Percentiles rank a stretch among this genome's conserved stretches.
These are phyloP conservation scores for Pleurotus sapidus DNA, from an alignment of 768 basidiomycete genomes.

Conservation along the genomic window DNA sequence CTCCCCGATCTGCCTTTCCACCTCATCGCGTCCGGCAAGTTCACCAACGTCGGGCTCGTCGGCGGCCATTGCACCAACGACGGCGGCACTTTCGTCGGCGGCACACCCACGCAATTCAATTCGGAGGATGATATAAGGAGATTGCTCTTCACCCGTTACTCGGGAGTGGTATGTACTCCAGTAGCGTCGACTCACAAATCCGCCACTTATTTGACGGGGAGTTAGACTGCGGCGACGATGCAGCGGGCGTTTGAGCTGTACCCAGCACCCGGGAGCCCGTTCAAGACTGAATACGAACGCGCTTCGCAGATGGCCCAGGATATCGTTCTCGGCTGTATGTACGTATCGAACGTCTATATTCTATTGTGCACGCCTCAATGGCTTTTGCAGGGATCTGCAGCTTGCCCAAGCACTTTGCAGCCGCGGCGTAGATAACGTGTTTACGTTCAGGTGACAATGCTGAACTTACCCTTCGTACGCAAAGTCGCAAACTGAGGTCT, in stretches of 20 bases:
- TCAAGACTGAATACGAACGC: constrained; percentile 36
- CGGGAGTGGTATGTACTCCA: constrained; percentile 26
- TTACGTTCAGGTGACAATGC: constrained; percentile 26
- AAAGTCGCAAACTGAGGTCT: not conserved
- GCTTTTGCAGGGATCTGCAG: constrained; percentile 30
- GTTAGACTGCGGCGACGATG: constrained; percentile 20
- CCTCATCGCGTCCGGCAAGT: constrained; percentile 28
- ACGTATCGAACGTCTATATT: constrained; percentile 6
- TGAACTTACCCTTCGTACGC: not conserved
- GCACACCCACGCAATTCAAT: constrained; percentile 30
- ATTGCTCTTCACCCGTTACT: constrained; percentile 31
- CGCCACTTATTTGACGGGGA: constrained; percentile 15
- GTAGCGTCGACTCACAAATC: constrained; percentile 16
- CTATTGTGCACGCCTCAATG: not conserved
- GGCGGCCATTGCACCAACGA: constrained; percentile 43
- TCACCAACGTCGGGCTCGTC: constrained; percentile 29
- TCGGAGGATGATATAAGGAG: constrained; percentile 37
- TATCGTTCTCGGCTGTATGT: constrained; percentile 43
- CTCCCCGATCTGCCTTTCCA: constrained; percentile 33
- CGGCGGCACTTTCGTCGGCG: constrained; percentile 37
- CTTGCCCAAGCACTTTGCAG: constrained; percentile 28
- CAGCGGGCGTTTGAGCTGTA: constrained; percentile 32
- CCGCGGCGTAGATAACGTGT: constrained; percentile 29
- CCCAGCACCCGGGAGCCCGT: constrained; percentile 35
- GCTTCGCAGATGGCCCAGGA: constrained; percentile 40